Base-by-base conservation (phyloP, 371 early-diverging fungal species). In the Syncephalastrum racemosum region DNA sequence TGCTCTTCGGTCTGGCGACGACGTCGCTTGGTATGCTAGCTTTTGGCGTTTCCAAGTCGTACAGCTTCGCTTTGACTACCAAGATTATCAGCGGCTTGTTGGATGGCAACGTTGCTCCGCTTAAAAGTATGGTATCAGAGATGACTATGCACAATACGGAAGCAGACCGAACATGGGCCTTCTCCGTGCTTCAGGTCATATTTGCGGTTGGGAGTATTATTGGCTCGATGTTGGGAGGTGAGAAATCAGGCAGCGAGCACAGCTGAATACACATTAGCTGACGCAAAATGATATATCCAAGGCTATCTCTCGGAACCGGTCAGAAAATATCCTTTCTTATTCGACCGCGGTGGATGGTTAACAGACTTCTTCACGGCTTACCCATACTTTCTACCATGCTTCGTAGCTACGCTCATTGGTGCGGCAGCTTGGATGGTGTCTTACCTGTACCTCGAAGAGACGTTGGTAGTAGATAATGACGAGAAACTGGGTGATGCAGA, bases 41-140 rank as follows among this genome's bases (percentile, higher is more conserved):
- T 36, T 94, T 96, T 71, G 96, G 94, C 0, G 59, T 90, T 15
- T 84, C 88, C 31, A 82, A 79, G 24, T 79, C 84, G 2, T 84
- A 85, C 41, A 44, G 65, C 5, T 85, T 81, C 83, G 94, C 93
- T 4, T 54, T 94, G 22, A 62, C 71, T 7, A 75, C 84, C 10
- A 82, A 93, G 4, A 67, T 77, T 13, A 49, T 87, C 27, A 86
- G 88, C 60, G 22, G 10, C 12, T n/a, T 91, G 16, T 61, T 95
- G 43, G 76, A 73, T 50, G 90, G 90, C 14, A 96, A 94, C 58
- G 77, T 89, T n/a, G 90, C 89, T 7, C 91, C 93, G 2, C 76
- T 89, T 23, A 94, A 94, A 67, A 86, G 89, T n/a, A 87, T 93
- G 71, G 70, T 94, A 22, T 91, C 90, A 4, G 97, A 96, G 64